These are phyloP conservation scores for Coniosporium tulheliwenetii DNA, from an alignment of 2,329 filamentous ascomycete genomes.

Conservation along the genomic window DNA sequence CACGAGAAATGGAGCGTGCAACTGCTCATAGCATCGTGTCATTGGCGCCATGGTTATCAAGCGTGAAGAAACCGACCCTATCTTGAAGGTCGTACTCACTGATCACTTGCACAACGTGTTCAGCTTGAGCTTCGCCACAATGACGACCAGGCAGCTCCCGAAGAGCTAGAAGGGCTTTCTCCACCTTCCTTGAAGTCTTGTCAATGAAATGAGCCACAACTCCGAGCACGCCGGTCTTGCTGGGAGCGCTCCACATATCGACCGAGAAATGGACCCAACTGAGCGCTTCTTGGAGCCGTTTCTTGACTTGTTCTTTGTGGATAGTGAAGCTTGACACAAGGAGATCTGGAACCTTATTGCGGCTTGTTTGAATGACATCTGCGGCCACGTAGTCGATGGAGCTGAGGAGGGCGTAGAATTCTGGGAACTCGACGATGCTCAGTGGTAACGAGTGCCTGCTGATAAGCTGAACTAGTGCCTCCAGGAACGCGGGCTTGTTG, in stretches of 20 bases:
- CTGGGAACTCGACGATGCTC: slow-evolving; percentile 5
- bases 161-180: neutral
- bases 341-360: neutral
- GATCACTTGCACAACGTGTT: neutral
- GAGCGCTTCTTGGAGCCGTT: neutral
- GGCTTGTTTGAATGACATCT: neutral
- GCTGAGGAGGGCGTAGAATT: neutral
- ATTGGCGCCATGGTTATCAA: neutral
- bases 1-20: neutral
- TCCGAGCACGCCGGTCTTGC: neutral
- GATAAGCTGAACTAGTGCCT: neutral
- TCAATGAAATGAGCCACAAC: neutral
- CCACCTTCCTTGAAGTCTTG: neutral
- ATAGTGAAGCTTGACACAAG: neutral
- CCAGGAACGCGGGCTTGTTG: neutral
- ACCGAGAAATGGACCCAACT: neutral
- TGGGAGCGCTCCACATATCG: neutral
- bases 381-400: neutral
- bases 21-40: neutral
- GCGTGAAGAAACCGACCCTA: neutral
- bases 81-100: neutral
- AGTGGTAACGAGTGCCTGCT: slow-evolving; percentile 13
- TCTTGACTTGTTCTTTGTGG: neutral
- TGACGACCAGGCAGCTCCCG: neutral
- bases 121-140: neutral